These are phyloP conservation scores for Teratosphaeria gauchensis DNA, from an alignment of 2,329 filamentous ascomycete species.

Conservation along the genomic window DNA sequence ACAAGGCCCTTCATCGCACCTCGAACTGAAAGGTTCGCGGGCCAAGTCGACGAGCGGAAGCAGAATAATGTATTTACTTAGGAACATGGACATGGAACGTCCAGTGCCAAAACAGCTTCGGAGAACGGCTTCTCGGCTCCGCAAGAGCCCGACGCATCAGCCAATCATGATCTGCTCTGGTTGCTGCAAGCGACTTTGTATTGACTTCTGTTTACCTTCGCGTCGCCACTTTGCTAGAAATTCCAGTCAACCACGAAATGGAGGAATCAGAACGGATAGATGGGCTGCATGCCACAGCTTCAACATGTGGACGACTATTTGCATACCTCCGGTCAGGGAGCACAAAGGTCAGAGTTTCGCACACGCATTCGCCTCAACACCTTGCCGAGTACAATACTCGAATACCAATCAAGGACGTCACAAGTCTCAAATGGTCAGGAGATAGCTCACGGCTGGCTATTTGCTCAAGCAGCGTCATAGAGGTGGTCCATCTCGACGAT, in stretches of 20 bases:
- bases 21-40: no score
- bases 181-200: not conserved
- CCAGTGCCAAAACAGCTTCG: no score
- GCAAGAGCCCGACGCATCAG: not conserved
- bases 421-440: slow-evolving; percentile 7
- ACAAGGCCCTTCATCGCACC: no score
- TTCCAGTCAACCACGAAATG: not conserved
- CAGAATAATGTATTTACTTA: no score
- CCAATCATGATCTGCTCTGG: not conserved
- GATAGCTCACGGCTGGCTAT: slow-evolving; percentile 6
- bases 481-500: slow-evolving; percentile 34
- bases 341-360: slow-evolving; percentile 4
- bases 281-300: not conserved
- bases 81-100: no score
- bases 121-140: not conserved
- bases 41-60: no score
- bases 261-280: slow-evolving; percentile 1
- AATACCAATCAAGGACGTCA: slow-evolving; percentile 7
- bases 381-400: slow-evolving; percentile 4
- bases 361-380: slow-evolving; percentile 1
- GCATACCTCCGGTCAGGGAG: not conserved
- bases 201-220: not conserved
- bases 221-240: not conserved
- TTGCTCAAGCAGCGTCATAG: slow-evolving; percentile 9
- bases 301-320: slow-evolving; percentile 1